Evolutionary conservation across 2,329 filamentous ascomycete genomes (phyloP), one percentile per base, ranked within the genome.

Genomic region (Exophiala mesophila): DNA sequence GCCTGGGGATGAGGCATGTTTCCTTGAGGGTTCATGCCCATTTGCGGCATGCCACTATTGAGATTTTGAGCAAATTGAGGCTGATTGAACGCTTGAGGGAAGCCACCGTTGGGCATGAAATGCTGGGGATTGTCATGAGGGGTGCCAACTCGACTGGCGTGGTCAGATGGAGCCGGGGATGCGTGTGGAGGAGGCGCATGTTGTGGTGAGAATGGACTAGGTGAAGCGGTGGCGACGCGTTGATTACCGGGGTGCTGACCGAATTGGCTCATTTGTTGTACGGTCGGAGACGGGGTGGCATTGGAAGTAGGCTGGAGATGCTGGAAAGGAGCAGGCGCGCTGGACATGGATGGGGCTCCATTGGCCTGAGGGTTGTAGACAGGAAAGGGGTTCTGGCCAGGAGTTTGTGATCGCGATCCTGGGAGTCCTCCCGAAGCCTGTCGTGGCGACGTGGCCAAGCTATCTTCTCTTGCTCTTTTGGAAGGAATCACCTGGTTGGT

Each of bases 271-370:
- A 83, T 88, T 49, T 80, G 79, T 79, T 52, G 52, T 50, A 96
- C 88, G 50, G 94, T 90, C 19, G 92, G 92, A 5, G 92, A 97
- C 8, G 90, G 90, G 28, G 88, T 95, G 48, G 87, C 84, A 63
- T 88, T 92, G 37, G 80, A 76, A 3, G 88, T 88, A 38, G 83
- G 82, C 58, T 88, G 85, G 41, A 94, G 76, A 67, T 95, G 89
- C 49, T 87, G 80, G 61, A 90, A 94, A 42, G 79, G 79, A 46
- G 76, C 80, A 13, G 80, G 79, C 59, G 83, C 82, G 30, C 71
- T 69, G 36, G 66, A 56, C 38, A 79, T 76, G 52, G 77, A 77
- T 59, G 77, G 78, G 57, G 74, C 76, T 36, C 73, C 72, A 63
- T 82, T 80, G 50, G 71, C 69, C 57, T 76, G 77, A 47, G 73